These are phyloP conservation scores for Diplodia sapinea DNA, from an alignment of 2,329 filamentous ascomycete genomes.

Conservation along the genomic window DNA sequence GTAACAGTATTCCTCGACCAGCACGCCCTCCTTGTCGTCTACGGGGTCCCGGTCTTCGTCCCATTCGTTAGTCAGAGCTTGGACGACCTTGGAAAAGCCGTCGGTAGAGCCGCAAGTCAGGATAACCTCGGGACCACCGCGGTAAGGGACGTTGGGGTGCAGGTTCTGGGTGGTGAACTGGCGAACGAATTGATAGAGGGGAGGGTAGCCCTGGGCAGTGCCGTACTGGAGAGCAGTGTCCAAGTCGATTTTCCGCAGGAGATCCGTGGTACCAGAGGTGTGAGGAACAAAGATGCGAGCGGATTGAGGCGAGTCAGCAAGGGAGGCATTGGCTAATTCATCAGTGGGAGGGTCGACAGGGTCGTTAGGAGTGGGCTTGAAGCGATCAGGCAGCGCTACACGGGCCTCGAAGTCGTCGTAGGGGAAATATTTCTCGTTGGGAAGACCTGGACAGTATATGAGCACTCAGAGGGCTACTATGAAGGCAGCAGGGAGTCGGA, in stretches of 20 bases:
- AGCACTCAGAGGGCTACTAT: constrained; percentile 28
- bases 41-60: constrained; percentile 69
- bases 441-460: constrained; percentile 66
- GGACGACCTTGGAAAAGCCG: constrained; percentile 78
- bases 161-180: constrained; percentile 78
- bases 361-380: constrained; percentile 71
- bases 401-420: constrained; percentile 89
- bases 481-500: constrained; percentile 37
- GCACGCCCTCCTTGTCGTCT: constrained; percentile 72
- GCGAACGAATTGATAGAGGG: constrained; percentile 76
- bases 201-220: constrained; percentile 78
- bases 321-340: constrained; percentile 41
- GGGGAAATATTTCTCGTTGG: constrained; percentile 81
- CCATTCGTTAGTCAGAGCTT: constrained; percentile 79
- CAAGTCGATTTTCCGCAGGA: constrained; percentile 76
- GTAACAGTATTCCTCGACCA: constrained; percentile 83
- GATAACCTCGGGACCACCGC: constrained; percentile 75
- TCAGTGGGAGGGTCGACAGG: constrained; percentile 54
- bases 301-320: constrained; percentile 39
- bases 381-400: constrained; percentile 75
- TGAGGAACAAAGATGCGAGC: constrained; percentile 75
- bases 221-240: constrained; percentile 86
- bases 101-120: constrained; percentile 85
- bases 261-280: constrained; percentile 62
- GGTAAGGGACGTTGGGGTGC: constrained; percentile 82